These are phyloP conservation scores for Jimgerdemannia flammicorona DNA, from an alignment of 192 early-diverging fungal genomes.

Conservation along the genomic window DNA sequence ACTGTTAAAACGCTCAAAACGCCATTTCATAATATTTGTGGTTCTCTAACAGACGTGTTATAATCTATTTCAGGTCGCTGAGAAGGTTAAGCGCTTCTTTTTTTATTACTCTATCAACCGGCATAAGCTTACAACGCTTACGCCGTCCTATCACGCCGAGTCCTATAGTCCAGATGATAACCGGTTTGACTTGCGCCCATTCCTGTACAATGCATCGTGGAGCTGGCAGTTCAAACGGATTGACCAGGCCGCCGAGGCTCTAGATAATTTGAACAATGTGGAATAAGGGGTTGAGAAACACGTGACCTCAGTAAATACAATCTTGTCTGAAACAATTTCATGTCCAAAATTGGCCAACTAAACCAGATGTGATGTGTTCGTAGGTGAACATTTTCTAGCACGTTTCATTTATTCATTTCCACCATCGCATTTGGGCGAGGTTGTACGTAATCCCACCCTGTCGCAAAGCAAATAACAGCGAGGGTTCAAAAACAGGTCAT, in stretches of 20 bases:
- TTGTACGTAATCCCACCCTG: not conserved
- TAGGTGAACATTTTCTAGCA: too few species aligned
- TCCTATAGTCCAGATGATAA: slow-evolving; percentile 97
- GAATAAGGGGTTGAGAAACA: too few species aligned
- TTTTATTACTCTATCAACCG: slow-evolving; percentile 97
- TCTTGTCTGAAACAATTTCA: too few species aligned
- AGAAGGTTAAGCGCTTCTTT: slow-evolving; percentile 95
- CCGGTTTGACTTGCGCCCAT: slow-evolving; percentile 93
- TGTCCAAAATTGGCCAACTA: too few species aligned
- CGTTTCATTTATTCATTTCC: too few species aligned
- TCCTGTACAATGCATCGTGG: slow-evolving; percentile 93
- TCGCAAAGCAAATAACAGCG: not conserved
- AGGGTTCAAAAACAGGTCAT: not conserved
- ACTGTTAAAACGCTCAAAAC: slow-evolving; percentile 1
- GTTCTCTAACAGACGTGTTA: not conserved
- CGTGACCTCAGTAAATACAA: too few species aligned
- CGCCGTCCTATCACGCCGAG: slow-evolving; percentile 94
- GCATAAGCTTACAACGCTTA: slow-evolving; percentile 97
- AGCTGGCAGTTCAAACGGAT: slow-evolving; percentile 89
- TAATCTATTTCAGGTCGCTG: slow-evolving; percentile 58
- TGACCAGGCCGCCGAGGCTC: slow-evolving; percentile 54
- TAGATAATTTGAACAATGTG: slow-evolving; percentile 25
- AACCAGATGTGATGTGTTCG: too few species aligned
- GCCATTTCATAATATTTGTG: not conserved
- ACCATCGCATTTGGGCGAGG: too few species aligned